Base-by-base conservation (phyloP, 75 land plant species). In the Cunninghamia lanceolata region DNA sequence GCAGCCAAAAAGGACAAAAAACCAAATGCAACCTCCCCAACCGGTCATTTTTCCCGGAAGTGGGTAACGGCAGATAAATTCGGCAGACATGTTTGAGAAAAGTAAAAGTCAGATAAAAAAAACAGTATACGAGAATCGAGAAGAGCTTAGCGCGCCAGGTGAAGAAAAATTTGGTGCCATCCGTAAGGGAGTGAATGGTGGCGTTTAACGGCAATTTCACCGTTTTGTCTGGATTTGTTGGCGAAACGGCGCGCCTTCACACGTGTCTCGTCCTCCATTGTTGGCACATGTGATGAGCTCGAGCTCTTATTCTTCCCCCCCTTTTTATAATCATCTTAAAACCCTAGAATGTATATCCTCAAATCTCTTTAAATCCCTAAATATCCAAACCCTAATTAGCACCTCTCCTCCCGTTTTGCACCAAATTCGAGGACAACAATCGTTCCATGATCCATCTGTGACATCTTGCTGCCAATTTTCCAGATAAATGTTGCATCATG, bases 151-250 rank as follows among this genome's bases (percentile, higher is more conserved):
- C 50, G 82, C 82, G 82, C 82, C 82, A 80, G 43, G 43, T 80
- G 50, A 80, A 28, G 45, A 28, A 8, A n/a, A 3, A n/a, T 5
- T 1, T 28, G n/a, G 4, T 28, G 82, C 82, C 82, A 80, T 80
- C 15, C 82, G 82, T 40, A 80, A 21, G 5, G 50, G 34, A 45
- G 13, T 80, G 34, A 80, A 80, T 80, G 82, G 82, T n/a, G 50
- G 30, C n/a, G 50, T n/a, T 80, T 50, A 80, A 80, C 82, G 82
- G 82, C 82, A 80, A 40, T 47, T 79, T 79, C 46, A 39, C 45
- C 50, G 14, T n/a, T 40, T 80, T 80, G 82, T 80, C 82, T 80
- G 25, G 32, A 80, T 80, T 80, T 45, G 82, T 80, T 10, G 50
- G 19, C 25, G 50, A 80, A 80, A 80, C 82, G 82, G 82, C 82